A percentile compares a stretch with the other conserved stretches of the same genome.
phyloP scores from a whole-genome alignment of 2,329 filamentous ascomycete species.

The Clonostachys rosea region DNA sequence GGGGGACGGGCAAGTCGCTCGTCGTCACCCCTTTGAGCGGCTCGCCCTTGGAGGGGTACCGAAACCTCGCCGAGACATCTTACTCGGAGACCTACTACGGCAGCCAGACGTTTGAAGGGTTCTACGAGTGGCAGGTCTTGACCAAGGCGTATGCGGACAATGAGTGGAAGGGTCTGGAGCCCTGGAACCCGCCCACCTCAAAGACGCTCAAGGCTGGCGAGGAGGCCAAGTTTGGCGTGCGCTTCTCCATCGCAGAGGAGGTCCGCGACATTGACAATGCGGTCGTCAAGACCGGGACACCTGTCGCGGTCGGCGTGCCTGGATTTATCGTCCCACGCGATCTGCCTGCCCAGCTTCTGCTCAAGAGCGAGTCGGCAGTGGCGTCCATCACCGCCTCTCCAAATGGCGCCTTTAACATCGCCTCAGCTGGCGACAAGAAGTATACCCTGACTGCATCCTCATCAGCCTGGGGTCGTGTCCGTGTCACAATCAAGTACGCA shows the following conservation, averaged over 20 bases:
- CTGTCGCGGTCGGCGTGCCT: conserved; percentile 46
- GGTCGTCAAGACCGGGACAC: conserved; percentile 33
- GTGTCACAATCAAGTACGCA: conserved; percentile 39
- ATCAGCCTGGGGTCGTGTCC: conserved; percentile 42
- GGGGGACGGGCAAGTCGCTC: conserved; percentile 46
- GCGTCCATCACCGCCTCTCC: conserved; percentile 31
- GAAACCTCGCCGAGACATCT: conserved; percentile 40
- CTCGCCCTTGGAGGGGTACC: conserved; percentile 50
- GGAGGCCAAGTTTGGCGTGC: conserved; percentile 40
- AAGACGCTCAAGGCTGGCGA: conserved; percentile 35
- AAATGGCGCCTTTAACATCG: conserved; percentile 25
- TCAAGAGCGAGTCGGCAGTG: conserved; percentile 33
- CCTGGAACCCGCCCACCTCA: conserved; percentile 52
- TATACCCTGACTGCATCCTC: conserved; percentile 37
- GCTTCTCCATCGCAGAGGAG: conserved; percentile 40
- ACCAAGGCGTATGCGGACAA: conserved; percentile 49
- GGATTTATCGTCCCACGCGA: conserved; percentile 49
- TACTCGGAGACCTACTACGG: conserved; percentile 34
- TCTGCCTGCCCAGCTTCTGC: conserved; percentile 35
- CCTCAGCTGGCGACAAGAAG: conserved; percentile 11
- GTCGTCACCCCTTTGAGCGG: conserved; percentile 46
- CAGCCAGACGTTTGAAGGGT: conserved; percentile 53
- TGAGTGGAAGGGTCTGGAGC: conserved; percentile 43
- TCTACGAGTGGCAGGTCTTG: conserved; percentile 56
- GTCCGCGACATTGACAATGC: conserved; percentile 41